Base-by-base conservation (phyloP, 148 eudicot species). In the Vaccinium myrtillus region DNA sequence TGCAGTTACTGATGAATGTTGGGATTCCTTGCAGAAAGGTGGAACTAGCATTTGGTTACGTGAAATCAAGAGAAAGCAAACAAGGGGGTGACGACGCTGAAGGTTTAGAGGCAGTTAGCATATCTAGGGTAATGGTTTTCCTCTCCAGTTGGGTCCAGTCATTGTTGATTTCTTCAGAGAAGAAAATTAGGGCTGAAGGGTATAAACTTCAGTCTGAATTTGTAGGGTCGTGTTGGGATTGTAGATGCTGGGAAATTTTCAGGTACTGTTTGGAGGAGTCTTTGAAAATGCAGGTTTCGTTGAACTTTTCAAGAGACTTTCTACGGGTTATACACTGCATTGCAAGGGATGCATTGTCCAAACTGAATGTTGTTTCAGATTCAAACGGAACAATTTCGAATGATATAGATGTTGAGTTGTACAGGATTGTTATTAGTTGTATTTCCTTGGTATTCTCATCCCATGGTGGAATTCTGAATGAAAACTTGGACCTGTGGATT, bases 191-290 rank as follows among this genome's bases (percentile, higher is more conserved):
- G 78, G 85, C 63, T 81, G 87, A 82, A 89, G 91, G 85, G 77
- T 77, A 88, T 81, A 79, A 83, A 50, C 75, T 74, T 73, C 84
- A 87, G 83, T 86, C 86, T 21, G 89, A 85, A 85, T 87, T 79
- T 81, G 74, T 87, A 70, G 90, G 85, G 59, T 91, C 91, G 13
- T 89, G 90, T 88, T 90, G 91, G 87, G 98, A 97, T 84, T 77
- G 78, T 82, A 95, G 93, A 91, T 91, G 98, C 86, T 97, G 99
- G 99, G 87, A 92, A 70, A 90, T 95, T 76, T 90, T 97, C 50
- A 94, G 86, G 67, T 90, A 89, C 88, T 95, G 98, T 89, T 87
- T 97, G 90, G 90, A 97, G 79, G 95, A 90, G 90, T 92, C 95
- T 69, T 71, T 84, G 63, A 90, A 87, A 63, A 80, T 82, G 76